phyloP scores from a whole-genome alignment of 352 stramenopile species.

The Pythium myriotylum region DNA sequence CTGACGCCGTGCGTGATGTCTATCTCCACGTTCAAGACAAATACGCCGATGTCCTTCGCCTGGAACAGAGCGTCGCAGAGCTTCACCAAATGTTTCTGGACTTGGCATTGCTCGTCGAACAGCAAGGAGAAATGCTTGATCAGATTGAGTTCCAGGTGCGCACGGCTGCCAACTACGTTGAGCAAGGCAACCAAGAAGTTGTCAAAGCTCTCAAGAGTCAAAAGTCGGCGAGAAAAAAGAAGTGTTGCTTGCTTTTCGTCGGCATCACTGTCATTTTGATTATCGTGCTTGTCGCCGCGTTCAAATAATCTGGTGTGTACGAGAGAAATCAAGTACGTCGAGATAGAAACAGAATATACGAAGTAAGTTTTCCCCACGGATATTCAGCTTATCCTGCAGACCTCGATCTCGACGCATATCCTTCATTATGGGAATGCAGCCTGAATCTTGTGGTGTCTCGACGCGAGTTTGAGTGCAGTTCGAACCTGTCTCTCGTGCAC shows the following conservation, averaged over 20 bases:
- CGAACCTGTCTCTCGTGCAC: too few relatives aligned
- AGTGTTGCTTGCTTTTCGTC: slow-evolving; percentile 90
- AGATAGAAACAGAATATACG: slow-evolving; percentile 2
- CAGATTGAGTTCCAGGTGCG: slow-evolving; percentile 97
- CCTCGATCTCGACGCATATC: too few relatives aligned
- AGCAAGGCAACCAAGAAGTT: slow-evolving; percentile 96
- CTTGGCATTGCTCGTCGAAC: slow-evolving; percentile 96
- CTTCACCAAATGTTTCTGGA: slow-evolving; percentile 99
- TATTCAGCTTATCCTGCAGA: neutral
- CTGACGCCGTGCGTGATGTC: slow-evolving; percentile 88
- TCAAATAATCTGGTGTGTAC: slow-evolving; percentile 45
- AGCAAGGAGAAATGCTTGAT: slow-evolving; percentile 98
- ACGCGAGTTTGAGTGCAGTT: too few relatives aligned
- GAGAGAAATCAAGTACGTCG: slow-evolving; percentile 20
- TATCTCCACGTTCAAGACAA: slow-evolving; percentile 97
- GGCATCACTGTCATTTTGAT: slow-evolving; percentile 78
- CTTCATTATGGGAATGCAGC: too few relatives aligned
- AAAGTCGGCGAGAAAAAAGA: slow-evolving; percentile 97
- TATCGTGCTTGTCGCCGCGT: slow-evolving; percentile 72
- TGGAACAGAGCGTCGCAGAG: slow-evolving; percentile 96
- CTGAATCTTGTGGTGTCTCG: too few relatives aligned
- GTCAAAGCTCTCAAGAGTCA: slow-evolving; percentile 95
- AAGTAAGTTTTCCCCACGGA: slow-evolving; percentile 7
- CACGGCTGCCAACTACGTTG: slow-evolving; percentile 95
- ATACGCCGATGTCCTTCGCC: slow-evolving; percentile 96